Evolutionary conservation across 2,329 filamentous ascomycete species (phyloP).

Genomic region (Canariomyces notabilis): DNA sequence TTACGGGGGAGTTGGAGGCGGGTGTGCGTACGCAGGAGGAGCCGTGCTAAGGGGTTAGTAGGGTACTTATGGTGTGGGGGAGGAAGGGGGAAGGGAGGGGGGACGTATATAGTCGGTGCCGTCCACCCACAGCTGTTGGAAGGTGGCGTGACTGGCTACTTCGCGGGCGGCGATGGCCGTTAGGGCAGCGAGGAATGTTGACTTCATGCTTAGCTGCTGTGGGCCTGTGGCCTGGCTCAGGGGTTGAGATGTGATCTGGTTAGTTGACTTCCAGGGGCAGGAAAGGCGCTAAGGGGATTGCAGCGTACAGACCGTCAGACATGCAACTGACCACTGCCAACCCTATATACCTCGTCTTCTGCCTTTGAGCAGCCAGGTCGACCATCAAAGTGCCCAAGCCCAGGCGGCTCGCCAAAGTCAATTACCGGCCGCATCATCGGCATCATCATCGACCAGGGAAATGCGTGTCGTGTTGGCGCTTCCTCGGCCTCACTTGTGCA

Average conservation of each 20-base stretch:
- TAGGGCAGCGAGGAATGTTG: constrained; percentile 26
- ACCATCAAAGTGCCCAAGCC: constrained; percentile 2
- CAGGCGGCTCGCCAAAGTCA: constrained; percentile 1
- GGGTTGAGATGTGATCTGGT: not conserved
- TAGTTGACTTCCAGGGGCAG: not conserved
- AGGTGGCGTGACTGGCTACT: constrained; percentile 44
- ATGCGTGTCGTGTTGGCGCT: not conserved
- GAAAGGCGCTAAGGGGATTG: not conserved
- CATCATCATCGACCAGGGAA: constrained; percentile 1
- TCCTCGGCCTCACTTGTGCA: constrained; percentile 10
- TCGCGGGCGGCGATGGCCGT: constrained; percentile 33
- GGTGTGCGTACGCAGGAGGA: constrained; percentile 45
- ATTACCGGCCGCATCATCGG: constrained; percentile 8
- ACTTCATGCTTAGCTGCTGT: constrained; percentile 37
- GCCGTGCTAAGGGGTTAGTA: constrained; percentile 32
- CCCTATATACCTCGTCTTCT: constrained; percentile 11
- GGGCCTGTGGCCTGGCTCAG: not conserved
- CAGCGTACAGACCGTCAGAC: not conserved
- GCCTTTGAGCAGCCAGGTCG: not conserved
- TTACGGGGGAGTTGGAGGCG: constrained; percentile 46
- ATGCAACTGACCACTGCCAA: not conserved
- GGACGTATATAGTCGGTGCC: constrained; percentile 38
- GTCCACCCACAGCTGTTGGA: constrained; percentile 47
- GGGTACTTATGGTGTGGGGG: not conserved
- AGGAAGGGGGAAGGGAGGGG: not conserved